Base-by-base conservation (phyloP, 768 basidiomycete genomes). In the Suillus subluteus region DNA sequence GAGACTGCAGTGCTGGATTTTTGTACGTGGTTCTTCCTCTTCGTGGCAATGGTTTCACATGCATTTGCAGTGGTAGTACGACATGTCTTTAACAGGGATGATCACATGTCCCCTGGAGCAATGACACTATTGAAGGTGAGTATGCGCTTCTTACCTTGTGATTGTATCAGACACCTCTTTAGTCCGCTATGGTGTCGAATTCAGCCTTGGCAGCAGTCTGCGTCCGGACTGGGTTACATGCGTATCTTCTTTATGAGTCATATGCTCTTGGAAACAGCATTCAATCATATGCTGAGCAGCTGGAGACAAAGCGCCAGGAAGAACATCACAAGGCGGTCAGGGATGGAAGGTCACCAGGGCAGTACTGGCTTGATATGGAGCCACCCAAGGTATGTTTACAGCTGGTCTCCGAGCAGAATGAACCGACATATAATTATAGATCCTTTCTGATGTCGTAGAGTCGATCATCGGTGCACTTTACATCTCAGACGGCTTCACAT, bases 171-270 rank as follows among this genome's bases (percentile, higher is more conserved):
- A 64, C 37, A 15, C 32, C 40, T 66, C 68, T 65, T 43, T 71
- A 95, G 94, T 86, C 87, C 37, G 90, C 91, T 9, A 95, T 95
- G 92, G 92, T 95, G 35, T 92, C 91, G 5, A 95, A 95, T 75
- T 84, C 87, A 38, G 82, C 90, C 21, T 80, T 95, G 52, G 92
- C 90, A 46, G 90, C 93, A 2, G 76, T 95, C 66, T 93, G 91
- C 69, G 87, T 95, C 21, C 83, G 83, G 69, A 84, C 85, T 63
- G 89, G 89, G 41, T 78, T 96, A 63, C 80, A 92, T 65, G 78
- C 87, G 52, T 79, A 89, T 75, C 77, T 95, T 35, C 79, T 85
- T 58, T 82, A 86, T 62, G 87, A 87, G 63, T 88, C 88, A 5
- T 79, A 82, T 50, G 78, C 82, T 15, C 76, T 92, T 12, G 81